Conservation (phyloP, 2,329 filamentous ascomycete species). For the Apiospora aurea region DNA sequence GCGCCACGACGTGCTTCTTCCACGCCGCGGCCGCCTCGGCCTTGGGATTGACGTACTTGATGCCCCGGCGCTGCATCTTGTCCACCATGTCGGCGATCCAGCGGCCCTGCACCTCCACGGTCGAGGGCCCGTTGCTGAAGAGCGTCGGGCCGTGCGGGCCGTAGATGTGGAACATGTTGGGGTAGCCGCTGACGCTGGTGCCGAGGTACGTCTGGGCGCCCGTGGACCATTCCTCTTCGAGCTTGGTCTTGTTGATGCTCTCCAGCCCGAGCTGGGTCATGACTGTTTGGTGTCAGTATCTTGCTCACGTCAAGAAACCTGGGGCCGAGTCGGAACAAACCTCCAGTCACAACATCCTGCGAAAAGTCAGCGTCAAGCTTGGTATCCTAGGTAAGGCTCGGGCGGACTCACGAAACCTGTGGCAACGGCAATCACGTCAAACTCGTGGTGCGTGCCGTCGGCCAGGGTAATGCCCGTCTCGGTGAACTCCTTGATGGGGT, state of each 20-base stretch:
- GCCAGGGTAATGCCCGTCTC: constrained; percentile 32
- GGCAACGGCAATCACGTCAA: constrained; percentile 44
- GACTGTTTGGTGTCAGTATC: constrained; percentile 42
- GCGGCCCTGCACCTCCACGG: constrained; percentile 61
- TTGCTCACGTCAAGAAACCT: constrained; percentile 64
- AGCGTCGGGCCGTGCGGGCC: constrained; percentile 54
- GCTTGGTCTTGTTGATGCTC: constrained; percentile 39
- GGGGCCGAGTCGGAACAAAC: neutral
- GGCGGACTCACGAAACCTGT: constrained; percentile 46
- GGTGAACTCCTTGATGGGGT: constrained; percentile 31
- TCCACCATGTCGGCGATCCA: constrained; percentile 61
- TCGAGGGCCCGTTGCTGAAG: constrained; percentile 62
- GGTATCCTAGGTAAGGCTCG: no score
- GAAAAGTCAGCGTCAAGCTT: neutral
- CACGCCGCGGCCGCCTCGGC: constrained; percentile 53
- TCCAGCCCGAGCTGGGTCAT: constrained; percentile 45
- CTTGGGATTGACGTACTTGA: constrained; percentile 60
- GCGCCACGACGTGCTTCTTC: constrained; percentile 55
- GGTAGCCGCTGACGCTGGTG: constrained; percentile 47
- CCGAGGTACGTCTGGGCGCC: constrained; percentile 49
- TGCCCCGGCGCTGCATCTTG: constrained; percentile 52
- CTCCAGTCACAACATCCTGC: constrained; percentile 8
- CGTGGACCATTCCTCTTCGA: constrained; percentile 41
- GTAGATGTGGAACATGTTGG: constrained; percentile 51
- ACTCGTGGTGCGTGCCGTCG: constrained; percentile 28